Evolutionary conservation across 2,329 filamentous ascomycete species (phyloP).

Genomic region (Dothistroma septosporum): DNA sequence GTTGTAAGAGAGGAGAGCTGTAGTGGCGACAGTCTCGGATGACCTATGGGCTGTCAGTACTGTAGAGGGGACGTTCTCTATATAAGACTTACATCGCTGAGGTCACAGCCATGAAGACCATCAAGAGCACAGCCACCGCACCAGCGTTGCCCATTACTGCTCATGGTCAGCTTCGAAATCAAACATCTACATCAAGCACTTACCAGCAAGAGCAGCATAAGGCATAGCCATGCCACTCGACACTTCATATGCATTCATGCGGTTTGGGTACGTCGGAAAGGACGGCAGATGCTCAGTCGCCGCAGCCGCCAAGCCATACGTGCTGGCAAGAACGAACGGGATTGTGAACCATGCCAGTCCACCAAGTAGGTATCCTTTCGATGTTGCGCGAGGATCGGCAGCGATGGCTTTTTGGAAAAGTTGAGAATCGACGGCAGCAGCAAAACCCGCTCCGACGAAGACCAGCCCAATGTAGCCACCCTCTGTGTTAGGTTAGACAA

Average conservation of each 20-base stretch:
- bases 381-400: slow-evolving; percentile 35
- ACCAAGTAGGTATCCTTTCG: slow-evolving; percentile 38
- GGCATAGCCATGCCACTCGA: slow-evolving; percentile 76
- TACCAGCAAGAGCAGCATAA: slow-evolving; percentile 65
- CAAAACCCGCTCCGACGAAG: slow-evolving; percentile 16
- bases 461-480: slow-evolving; percentile 28
- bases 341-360: slow-evolving; percentile 48
- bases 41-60: slow-evolving; percentile 15
- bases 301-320: slow-evolving; percentile 37
- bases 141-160: slow-evolving; percentile 72
- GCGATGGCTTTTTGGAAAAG: slow-evolving; percentile 40
- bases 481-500: neutral
- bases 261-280: slow-evolving; percentile 61
- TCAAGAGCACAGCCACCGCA: slow-evolving; percentile 67
- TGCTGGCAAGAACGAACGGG: slow-evolving; percentile 46
- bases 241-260: slow-evolving; percentile 69
- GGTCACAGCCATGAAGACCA: slow-evolving; percentile 44
- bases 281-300: slow-evolving; percentile 22
- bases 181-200: neutral
- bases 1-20: slow-evolving; percentile 40
- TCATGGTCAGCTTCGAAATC: neutral
- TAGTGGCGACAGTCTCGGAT: slow-evolving; percentile 44
- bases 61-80: no score
- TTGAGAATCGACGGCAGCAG: slow-evolving; percentile 15
- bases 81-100: slow-evolving; percentile 32